These are phyloP conservation scores for Volvox reticuliferus DNA, from an alignment of 139 green algal species.

Conservation along the genomic window DNA sequence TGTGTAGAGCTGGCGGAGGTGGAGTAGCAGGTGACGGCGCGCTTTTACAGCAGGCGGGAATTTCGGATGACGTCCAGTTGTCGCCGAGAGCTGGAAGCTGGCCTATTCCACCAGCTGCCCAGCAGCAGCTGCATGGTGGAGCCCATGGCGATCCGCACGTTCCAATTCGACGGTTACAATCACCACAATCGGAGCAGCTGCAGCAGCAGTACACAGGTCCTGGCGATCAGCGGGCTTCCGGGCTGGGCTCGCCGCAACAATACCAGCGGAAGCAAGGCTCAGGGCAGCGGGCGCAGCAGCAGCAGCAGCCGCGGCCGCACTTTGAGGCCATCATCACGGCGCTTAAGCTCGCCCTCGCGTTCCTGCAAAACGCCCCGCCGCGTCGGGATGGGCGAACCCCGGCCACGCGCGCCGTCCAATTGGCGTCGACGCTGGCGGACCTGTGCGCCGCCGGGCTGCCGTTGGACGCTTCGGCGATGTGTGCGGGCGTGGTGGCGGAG, in stretches of 20 bases:
- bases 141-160: too few relatives aligned
- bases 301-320: constrained; percentile 7
- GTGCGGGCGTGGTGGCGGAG: constrained; percentile 86
- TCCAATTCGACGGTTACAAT: not conserved
- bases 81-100: too few relatives aligned
- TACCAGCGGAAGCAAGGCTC: not conserved
- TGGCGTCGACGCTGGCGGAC: constrained; percentile 81
- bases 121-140: too few relatives aligned
- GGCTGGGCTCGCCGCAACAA: not conserved
- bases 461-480: constrained; percentile 87
- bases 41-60: too few relatives aligned
- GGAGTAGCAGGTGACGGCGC: too few relatives aligned
- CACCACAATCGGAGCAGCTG: not conserved
- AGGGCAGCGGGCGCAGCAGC: not conserved
- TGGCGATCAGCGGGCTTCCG: not conserved
- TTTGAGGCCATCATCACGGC: constrained; percentile 46
- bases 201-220: not conserved
- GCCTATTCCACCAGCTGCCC: too few relatives aligned
- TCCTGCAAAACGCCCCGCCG: constrained; percentile 17
- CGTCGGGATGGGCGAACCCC: constrained; percentile 47
- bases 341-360: constrained; percentile 49
- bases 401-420: constrained; percentile 60
- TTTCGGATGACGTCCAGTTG: too few relatives aligned
- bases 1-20: too few relatives aligned
- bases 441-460: constrained; percentile 72